phyloP scores from a whole-genome alignment of 495 filamentous ascomycete species.

The Podospora australis region DNA sequence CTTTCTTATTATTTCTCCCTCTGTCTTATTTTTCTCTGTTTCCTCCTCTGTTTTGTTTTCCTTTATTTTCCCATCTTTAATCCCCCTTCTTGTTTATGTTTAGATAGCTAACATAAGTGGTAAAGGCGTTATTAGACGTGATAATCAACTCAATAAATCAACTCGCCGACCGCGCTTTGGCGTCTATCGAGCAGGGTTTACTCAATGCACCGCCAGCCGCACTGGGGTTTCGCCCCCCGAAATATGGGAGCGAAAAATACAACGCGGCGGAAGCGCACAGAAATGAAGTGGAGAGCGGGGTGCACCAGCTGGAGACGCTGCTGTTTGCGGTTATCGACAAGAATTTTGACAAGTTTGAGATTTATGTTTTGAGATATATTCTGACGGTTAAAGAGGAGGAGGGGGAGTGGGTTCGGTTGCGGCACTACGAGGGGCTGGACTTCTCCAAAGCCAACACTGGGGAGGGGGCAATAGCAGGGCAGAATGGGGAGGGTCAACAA shows the following conservation, averaged over 20 bases:
- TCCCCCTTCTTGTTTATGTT: not conserved
- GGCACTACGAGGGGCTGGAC: slow-evolving; percentile 67
- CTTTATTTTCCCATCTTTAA: not conserved
- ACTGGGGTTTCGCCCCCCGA: slow-evolving; percentile 62
- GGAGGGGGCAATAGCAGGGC: too few species aligned
- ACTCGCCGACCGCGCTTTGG: slow-evolving; percentile 76
- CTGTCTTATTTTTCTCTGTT: slow-evolving; percentile 4
- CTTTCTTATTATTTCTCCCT: not conserved
- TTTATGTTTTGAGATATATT: slow-evolving; percentile 85
- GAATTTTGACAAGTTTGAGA: slow-evolving; percentile 94
- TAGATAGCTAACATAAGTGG: not conserved
- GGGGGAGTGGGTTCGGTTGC: slow-evolving; percentile 67
- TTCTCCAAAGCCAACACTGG: slow-evolving; percentile 7
- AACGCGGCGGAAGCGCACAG: slow-evolving; percentile 49
- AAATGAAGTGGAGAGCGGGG: slow-evolving; percentile 79
- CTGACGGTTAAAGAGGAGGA: slow-evolving; percentile 66
- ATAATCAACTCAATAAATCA: slow-evolving; percentile 95
- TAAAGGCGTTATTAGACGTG: slow-evolving; percentile 85
- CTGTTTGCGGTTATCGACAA: slow-evolving; percentile 91
- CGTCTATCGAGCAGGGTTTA: slow-evolving; percentile 74
- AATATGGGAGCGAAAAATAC: slow-evolving; percentile 6
- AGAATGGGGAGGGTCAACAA: slow-evolving; percentile 1
- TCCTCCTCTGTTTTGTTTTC: slow-evolving; percentile 2
- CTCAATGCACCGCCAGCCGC: slow-evolving; percentile 59
- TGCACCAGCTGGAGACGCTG: slow-evolving; percentile 91